Evolutionary conservation across 1,284 basidiomycete genomes (phyloP).

Genomic region (Mycena sp.): DNA sequence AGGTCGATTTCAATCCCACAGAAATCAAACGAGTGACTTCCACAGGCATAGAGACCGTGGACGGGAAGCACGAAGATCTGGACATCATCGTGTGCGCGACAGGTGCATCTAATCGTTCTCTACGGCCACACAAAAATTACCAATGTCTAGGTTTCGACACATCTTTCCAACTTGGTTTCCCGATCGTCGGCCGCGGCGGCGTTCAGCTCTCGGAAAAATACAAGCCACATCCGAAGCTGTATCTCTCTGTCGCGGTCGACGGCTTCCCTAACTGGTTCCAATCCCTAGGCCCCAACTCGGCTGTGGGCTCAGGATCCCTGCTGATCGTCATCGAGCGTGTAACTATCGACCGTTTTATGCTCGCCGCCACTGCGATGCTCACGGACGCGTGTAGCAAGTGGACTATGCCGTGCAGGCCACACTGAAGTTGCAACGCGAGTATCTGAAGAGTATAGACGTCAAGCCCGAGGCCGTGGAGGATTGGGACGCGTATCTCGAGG

Average conservation of each 20-base stretch:
- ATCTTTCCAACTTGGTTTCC: slow-evolving; percentile 58
- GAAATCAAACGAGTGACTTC: slow-evolving; percentile 60
- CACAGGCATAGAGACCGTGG: slow-evolving; percentile 62
- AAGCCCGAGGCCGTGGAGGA: slow-evolving; percentile 67
- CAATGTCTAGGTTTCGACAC: slow-evolving; percentile 60
- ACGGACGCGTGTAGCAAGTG: slow-evolving; percentile 46
- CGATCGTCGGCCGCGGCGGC: slow-evolving; percentile 61
- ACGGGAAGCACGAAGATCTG: slow-evolving; percentile 62
- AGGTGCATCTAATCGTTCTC: slow-evolving; percentile 38
- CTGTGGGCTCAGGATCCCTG: slow-evolving; percentile 58
- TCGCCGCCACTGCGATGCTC: neutral
- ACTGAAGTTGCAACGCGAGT: slow-evolving; percentile 68
- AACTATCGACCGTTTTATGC: neutral
- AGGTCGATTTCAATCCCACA: slow-evolving; percentile 65
- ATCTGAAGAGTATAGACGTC: slow-evolving; percentile 66
- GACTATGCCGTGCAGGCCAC: slow-evolving; percentile 62
- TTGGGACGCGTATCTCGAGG: slow-evolving; percentile 65
- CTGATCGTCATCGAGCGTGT: slow-evolving; percentile 58
- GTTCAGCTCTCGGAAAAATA: slow-evolving; percentile 58
- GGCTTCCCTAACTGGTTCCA: slow-evolving; percentile 73
- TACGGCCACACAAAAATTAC: neutral
- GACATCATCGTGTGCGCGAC: slow-evolving; percentile 71
- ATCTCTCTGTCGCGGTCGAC: slow-evolving; percentile 62
- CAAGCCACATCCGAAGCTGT: slow-evolving; percentile 62
- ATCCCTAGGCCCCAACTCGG: slow-evolving; percentile 63